These are phyloP conservation scores for Capsella rubella DNA, from an alignment of 441 rosid species.

Conservation along the genomic window DNA sequence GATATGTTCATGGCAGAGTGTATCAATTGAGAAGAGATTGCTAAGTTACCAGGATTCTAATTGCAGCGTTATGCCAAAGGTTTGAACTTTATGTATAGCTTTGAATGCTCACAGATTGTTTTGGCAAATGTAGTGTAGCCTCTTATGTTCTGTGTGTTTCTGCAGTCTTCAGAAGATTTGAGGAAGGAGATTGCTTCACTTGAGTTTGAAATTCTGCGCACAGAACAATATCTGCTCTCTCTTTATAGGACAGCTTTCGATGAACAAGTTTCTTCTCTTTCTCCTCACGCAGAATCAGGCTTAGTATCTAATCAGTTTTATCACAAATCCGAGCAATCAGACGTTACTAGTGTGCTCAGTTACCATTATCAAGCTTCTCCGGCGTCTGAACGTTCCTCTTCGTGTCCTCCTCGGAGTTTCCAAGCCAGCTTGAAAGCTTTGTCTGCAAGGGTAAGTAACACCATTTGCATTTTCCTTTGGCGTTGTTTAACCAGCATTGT, in stretches of 20 bases:
- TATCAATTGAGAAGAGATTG: conserved; percentile 38
- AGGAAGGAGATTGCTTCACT: conserved; percentile 73
- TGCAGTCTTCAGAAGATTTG: conserved; percentile 69
- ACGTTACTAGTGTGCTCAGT: conserved; percentile 34
- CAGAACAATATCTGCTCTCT: conserved; percentile 73
- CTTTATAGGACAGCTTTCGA: conserved; percentile 78
- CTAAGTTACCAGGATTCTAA: conserved; percentile 22
- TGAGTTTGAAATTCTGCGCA: conserved; percentile 68
- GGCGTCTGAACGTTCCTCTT: conserved; percentile 46
- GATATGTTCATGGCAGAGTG: conserved; percentile 36
- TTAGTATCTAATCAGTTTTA: conserved; percentile 39
- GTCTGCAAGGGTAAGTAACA: conserved; percentile 54
- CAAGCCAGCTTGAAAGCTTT: conserved; percentile 50
- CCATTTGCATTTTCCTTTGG: conserved; percentile 1
- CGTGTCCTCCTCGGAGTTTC: conserved; percentile 50
- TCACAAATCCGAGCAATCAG: conserved; percentile 43
- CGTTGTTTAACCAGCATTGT: neutral
- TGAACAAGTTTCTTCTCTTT: conserved; percentile 51
- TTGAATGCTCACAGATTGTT: conserved; percentile 6
- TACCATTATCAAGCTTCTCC: conserved; percentile 55
- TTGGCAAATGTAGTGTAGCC: neutral
- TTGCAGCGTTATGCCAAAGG: conserved; percentile 36
- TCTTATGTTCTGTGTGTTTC: conserved; percentile 6
- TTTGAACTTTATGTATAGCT: conserved; percentile 31
- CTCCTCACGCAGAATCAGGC: conserved; percentile 44